phyloP scores from a whole-genome alignment of 805 yeast genomes.

The Metschnikowia drakensbergensis region DNA sequence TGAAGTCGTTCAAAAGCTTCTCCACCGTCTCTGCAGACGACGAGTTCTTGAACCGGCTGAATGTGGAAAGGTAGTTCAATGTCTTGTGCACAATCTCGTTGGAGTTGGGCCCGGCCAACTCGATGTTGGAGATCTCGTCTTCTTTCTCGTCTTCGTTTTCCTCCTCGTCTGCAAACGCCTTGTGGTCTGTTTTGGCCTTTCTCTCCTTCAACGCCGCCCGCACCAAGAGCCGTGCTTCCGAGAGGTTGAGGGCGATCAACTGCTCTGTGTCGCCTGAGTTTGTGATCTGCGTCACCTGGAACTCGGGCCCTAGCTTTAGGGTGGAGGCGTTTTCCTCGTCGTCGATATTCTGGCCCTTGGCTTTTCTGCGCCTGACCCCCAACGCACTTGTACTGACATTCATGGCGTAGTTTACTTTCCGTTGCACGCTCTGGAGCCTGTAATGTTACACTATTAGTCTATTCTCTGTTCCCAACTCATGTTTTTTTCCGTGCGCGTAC shows the following conservation, averaged over 20 bases:
- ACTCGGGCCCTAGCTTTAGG: constrained; percentile 89
- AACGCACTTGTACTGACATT: constrained; percentile 86
- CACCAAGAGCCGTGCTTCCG: constrained; percentile 86
- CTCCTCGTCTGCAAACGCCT: constrained; percentile 23
- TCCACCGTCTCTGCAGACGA: constrained; percentile 94
- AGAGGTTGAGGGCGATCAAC: constrained; percentile 77
- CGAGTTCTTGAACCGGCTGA: constrained; percentile 87
- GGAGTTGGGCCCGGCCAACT: constrained; percentile 64
- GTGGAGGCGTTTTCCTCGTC: constrained; percentile 92
- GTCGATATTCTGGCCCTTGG: constrained; percentile 54
- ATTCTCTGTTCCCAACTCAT: background rate
- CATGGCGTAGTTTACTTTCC: constrained; percentile 40
- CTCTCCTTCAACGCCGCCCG: constrained; percentile 81
- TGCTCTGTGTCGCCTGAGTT: constrained; percentile 77
- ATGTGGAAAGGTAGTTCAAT: constrained; percentile 76
- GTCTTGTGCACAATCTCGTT: constrained; percentile 90
- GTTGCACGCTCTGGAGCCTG: background rate
- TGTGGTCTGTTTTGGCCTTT: constrained; percentile 34
- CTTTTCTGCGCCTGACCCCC: constrained; percentile 73
- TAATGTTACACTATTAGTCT: background rate
- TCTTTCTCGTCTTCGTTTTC: constrained; percentile 40
- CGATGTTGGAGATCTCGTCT: constrained; percentile 44
- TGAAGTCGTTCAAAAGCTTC: constrained; percentile 71
- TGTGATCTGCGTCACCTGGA: constrained; percentile 72
- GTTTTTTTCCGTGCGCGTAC: background rate